A percentile compares a stretch with the other conserved stretches of the same genome.
Evolutionary conservation across 257 asterid species (phyloP).

Genomic region (Pogostemon cablin): DNA sequence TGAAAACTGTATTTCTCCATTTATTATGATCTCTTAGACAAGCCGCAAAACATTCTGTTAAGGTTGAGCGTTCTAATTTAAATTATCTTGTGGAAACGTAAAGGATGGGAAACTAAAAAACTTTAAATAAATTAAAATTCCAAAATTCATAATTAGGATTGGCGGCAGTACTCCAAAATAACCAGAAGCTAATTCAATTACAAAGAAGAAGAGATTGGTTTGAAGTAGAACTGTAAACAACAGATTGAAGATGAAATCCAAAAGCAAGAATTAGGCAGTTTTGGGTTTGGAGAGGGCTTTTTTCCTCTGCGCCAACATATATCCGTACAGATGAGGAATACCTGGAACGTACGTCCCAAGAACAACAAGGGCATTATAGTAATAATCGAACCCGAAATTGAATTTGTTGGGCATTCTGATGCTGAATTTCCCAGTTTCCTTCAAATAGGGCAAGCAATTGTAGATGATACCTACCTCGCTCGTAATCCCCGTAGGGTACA

Average conservation of each 20-base stretch:
- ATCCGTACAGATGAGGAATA: slow-evolving; percentile 75
- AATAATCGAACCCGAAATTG: slow-evolving; percentile 85
- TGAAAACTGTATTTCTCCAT: no score
- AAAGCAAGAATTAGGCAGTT: slow-evolving; percentile 38
- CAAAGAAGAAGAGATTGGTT: not conserved
- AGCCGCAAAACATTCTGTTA: no score
- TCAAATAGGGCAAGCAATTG: slow-evolving; percentile 66
- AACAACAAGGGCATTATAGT: slow-evolving; percentile 51
- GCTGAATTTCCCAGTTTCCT: slow-evolving; percentile 64
- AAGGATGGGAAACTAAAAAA: no score
- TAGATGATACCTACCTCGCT: slow-evolving; percentile 92
- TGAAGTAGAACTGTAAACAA: no score
- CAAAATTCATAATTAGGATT: no score
- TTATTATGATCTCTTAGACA: no score
- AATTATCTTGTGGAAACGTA: no score
- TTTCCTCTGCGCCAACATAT: slow-evolving; percentile 92
- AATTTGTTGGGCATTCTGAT: slow-evolving; percentile 79
- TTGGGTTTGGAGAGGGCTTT: slow-evolving; percentile 77
- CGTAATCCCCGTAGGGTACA: slow-evolving; percentile 87
- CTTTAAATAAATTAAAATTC: no score
- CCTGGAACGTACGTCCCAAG: slow-evolving; percentile 84
- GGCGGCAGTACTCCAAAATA: no score
- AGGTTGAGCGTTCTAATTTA: no score
- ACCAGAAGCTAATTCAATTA: no score
- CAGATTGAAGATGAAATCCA: not conserved